These are phyloP conservation scores for Vitellaria paradoxa DNA, from an alignment of 179 eudicot species.

Conservation along the genomic window DNA sequence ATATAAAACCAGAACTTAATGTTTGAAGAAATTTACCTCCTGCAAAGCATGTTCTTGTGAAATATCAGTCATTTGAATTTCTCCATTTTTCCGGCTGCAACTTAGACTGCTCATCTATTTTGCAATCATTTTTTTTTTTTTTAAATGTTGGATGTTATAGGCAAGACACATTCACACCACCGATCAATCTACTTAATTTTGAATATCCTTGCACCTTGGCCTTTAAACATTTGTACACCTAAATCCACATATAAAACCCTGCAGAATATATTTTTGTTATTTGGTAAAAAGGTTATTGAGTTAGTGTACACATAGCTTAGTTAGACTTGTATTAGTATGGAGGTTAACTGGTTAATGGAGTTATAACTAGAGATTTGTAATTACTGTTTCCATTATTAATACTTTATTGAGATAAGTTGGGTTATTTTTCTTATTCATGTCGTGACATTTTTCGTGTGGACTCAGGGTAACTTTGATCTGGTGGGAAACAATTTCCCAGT, in stretches of 20 bases:
- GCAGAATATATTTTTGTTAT: not conserved
- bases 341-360: not conserved
- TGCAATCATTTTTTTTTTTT: not conserved
- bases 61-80: not conserved
- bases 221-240: not conserved
- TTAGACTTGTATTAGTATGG: not conserved
- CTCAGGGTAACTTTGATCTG: slow-evolving; percentile 57
- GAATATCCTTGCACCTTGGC: not conserved
- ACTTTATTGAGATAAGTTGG: slow-evolving; percentile 4
- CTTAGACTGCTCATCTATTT: slow-evolving; percentile 6
- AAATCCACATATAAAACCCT: not conserved
- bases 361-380: not conserved
- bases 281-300: not conserved
- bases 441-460: slow-evolving; percentile 9
- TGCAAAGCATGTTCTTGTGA: not conserved
- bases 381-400: not conserved
- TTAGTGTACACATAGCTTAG: not conserved
- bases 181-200: not conserved
- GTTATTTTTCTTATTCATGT: not conserved
- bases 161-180: not conserved
- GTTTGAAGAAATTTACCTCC: not conserved
- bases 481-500: slow-evolving; percentile 66
- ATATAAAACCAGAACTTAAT: not conserved
- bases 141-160: not conserved
- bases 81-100: not conserved